Conservation (phyloP, 371 early-diverging fungal species). For the Chytridium lagenaria region DNA sequence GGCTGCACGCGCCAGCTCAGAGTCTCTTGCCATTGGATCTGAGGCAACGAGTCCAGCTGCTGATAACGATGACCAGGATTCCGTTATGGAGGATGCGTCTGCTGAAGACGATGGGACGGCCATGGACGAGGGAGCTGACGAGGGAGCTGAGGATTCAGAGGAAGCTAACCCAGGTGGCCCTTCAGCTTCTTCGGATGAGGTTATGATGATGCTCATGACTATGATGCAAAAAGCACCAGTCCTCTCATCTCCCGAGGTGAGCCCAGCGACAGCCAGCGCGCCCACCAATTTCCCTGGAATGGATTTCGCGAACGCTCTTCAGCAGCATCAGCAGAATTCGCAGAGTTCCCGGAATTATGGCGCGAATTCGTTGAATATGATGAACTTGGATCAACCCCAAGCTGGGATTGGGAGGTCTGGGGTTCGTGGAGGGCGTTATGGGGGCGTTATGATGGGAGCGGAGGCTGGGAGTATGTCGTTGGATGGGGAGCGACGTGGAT, state of each 20-base stretch:
- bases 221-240: conserved; percentile 12
- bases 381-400: too few relatives aligned
- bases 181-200: conserved; percentile 10
- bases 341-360: too few relatives aligned
- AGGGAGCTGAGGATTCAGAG: background rate
- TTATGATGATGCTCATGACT: conserved; percentile 15
- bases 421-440: too few relatives aligned
- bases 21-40: background rate
- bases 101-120: background rate
- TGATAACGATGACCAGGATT: background rate
- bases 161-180: background rate
- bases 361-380: too few relatives aligned
- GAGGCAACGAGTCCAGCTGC: background rate
- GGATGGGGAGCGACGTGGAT: too few relatives aligned
- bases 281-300: background rate
- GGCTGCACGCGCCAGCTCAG: background rate
- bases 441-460: too few relatives aligned
- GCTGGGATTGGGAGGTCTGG: too few relatives aligned
- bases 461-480: too few relatives aligned
- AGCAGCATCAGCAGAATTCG: too few relatives aligned
- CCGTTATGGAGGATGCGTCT: background rate
- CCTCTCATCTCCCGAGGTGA: background rate
- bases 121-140: background rate
- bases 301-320: background rate
- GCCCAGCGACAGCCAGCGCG: background rate